A percentile compares a stretch with the other conserved stretches of the same genome.
These are phyloP conservation scores for Exidia glandulosa DNA, from an alignment of 768 basidiomycete species.

Conservation along the genomic window DNA sequence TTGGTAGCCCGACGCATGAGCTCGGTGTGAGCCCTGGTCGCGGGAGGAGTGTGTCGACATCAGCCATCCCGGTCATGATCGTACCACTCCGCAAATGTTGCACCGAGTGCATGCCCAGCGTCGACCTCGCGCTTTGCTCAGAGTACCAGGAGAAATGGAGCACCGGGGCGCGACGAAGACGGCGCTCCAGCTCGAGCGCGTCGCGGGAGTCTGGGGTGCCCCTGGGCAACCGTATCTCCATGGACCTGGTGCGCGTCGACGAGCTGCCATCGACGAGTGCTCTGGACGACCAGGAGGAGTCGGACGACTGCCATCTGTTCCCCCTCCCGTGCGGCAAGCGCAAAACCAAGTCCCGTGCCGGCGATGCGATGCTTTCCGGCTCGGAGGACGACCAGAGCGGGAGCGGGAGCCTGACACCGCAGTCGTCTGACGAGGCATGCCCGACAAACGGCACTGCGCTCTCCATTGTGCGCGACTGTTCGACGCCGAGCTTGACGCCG, in stretches of 20 bases:
- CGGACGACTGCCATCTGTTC: neutral
- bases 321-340: neutral
- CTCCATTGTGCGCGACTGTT: no score
- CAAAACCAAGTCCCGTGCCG: neutral
- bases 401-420: neutral
- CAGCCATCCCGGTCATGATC: slow-evolving; percentile 27
- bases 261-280: neutral
- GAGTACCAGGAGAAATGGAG: slow-evolving; percentile 56
- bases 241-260: neutral
- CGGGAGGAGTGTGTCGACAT: slow-evolving; percentile 5
- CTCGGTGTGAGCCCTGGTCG: neutral
- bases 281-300: neutral
- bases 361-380: neutral
- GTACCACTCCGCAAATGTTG: slow-evolving; percentile 62
- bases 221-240: neutral
- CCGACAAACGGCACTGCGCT: neutral
- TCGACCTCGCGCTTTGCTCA: slow-evolving; percentile 43
- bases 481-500: neutral
- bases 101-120: slow-evolving; percentile 44
- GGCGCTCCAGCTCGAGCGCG: neutral
- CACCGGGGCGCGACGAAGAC: slow-evolving; percentile 47
- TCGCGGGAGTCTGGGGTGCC: neutral
- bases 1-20: slow-evolving; percentile 24
- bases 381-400: neutral
- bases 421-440: neutral